Evolutionary conservation across 805 yeast genomes (phyloP).

Genomic region (Ogataea corticis): DNA sequence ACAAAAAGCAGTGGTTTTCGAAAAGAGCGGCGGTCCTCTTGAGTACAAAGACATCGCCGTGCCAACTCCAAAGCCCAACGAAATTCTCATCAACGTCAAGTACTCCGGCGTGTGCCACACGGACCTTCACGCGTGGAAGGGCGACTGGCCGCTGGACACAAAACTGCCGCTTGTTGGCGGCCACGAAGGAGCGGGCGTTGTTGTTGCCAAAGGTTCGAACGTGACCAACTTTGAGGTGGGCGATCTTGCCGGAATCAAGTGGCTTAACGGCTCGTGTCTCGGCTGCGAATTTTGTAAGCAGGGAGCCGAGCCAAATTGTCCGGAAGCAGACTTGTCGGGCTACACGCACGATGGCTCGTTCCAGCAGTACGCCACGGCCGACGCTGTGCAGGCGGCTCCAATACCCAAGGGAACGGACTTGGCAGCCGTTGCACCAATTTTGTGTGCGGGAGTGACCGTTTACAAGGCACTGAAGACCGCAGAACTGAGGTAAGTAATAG

Average conservation of each 20-base stretch:
- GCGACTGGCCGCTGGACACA: conserved; percentile 84
- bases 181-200: conserved; percentile 88
- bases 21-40: conserved; percentile 63
- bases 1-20: conserved; percentile 72
- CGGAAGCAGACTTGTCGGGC: conserved; percentile 72
- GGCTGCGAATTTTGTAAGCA: conserved; percentile 73
- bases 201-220: conserved; percentile 70
- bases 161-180: conserved; percentile 83
- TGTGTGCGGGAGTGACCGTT: conserved; percentile 91
- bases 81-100: conserved; percentile 76
- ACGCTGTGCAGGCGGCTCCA: conserved; percentile 82
- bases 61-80: conserved; percentile 75
- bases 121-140: conserved; percentile 91
- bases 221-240: conserved; percentile 75
- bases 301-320: conserved; percentile 71
- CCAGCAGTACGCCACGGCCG: conserved; percentile 89
- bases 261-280: conserved; percentile 79
- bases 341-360: conserved; percentile 89
- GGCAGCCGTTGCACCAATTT: conserved; percentile 75
- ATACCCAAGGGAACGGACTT: conserved; percentile 75
- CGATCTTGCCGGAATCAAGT: conserved; percentile 80
- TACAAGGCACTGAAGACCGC: conserved; percentile 89
- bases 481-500: conserved; percentile 42
- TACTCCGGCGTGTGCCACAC: conserved; percentile 95
- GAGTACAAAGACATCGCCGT: conserved; percentile 74